A percentile compares a stretch with the other conserved stretches of the same genome.
These are phyloP conservation scores for Microascus cirrosus DNA, from an alignment of 2,329 filamentous ascomycete genomes.

Conservation along the genomic window DNA sequence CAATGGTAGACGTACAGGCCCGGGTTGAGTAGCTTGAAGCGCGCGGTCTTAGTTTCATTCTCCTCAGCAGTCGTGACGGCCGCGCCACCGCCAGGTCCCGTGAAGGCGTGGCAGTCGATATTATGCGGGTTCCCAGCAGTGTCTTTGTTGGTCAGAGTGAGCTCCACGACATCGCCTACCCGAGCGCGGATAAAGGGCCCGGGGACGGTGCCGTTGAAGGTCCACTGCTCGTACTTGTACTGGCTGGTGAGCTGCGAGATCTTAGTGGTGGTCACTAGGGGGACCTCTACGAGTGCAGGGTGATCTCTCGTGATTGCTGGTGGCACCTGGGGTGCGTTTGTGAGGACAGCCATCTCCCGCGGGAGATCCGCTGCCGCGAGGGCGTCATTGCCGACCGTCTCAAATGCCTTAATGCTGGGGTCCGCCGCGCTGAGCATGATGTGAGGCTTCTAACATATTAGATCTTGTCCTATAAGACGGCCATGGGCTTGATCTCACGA, in stretches of 20 bases:
- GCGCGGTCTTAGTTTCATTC: constrained; percentile 17
- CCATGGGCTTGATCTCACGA: neutral
- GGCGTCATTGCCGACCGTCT: neutral
- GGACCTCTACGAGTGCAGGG: constrained; percentile 17
- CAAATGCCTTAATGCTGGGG: neutral
- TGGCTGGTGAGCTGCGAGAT: constrained; percentile 17
- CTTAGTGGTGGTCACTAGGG: constrained; percentile 15
- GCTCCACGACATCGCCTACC: constrained; percentile 19
- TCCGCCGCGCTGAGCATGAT: neutral
- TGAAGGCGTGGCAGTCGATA: constrained; percentile 21
- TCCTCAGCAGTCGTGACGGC: constrained; percentile 19
- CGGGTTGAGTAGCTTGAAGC: constrained; percentile 17
- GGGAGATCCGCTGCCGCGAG: constrained; percentile 9
- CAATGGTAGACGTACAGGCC: constrained; percentile 22
- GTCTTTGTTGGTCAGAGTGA: constrained; percentile 20
- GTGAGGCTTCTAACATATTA: neutral
- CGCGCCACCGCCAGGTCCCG: constrained; percentile 19
- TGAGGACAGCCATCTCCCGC: constrained; percentile 16
- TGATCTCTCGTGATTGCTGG: constrained; percentile 17
- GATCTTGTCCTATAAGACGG: neutral
- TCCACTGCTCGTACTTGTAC: constrained; percentile 23
- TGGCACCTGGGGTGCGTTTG: constrained; percentile 17
- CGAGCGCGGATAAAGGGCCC: constrained; percentile 22
- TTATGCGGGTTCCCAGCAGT: constrained; percentile 21
- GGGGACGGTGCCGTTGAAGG: constrained; percentile 19